Base-by-base conservation (phyloP, 1,284 basidiomycete genomes). In the Schizophyllum commune region DNA sequence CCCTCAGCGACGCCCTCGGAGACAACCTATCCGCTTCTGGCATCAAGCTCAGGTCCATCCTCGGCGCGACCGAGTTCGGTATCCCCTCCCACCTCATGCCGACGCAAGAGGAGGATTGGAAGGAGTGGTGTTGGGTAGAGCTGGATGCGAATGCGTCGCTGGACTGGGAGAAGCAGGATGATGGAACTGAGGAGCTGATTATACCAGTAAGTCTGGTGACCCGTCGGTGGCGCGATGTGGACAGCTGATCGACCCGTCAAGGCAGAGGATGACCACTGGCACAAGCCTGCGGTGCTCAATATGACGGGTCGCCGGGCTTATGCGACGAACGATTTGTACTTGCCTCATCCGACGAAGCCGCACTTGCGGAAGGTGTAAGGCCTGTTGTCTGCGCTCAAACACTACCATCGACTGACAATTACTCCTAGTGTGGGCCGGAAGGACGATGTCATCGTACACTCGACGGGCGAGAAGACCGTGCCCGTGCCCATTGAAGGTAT, bases 401-500 rank as follows among this genome's bases (percentile, higher is more conserved):
- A n/a, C 7, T 13, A 13, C 7, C 34, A n/a, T n/a, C n/a, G n/a
- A 54, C 34, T 39, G 34, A 39, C 34, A 13, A 7, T 13, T 7
- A 7, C 34, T 7, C 34, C 8, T 13, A 65, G 66, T 19, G 60
- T 67, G 32, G 66, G 66, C 4, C 62, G 68, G 1, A 17, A 62
- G 15, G 65, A 69, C 58, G 66, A 68, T 39, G 65, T 65, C 15
- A 63, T 69, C 32, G 57, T 66, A 21, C 68, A 62, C 52, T 58
- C 62, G 5, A 61, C 61, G 11, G 67, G 67, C 4, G 66, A 68
- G 55, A 69, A 67, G 58, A 64, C 63, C 6, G 61, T 67, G 11
- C 68, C 68, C 3, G 62, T 39, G 1, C 65, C 66, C 11, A 65
- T 68, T 52, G 68, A 69, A 54, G 60, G 65, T 19, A 65, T 68